Percentiles rank a stretch among this genome's conserved stretches.
phyloP scores from a whole-genome alignment of 345 rosid species.

The Bretschneidera sinensis region DNA sequence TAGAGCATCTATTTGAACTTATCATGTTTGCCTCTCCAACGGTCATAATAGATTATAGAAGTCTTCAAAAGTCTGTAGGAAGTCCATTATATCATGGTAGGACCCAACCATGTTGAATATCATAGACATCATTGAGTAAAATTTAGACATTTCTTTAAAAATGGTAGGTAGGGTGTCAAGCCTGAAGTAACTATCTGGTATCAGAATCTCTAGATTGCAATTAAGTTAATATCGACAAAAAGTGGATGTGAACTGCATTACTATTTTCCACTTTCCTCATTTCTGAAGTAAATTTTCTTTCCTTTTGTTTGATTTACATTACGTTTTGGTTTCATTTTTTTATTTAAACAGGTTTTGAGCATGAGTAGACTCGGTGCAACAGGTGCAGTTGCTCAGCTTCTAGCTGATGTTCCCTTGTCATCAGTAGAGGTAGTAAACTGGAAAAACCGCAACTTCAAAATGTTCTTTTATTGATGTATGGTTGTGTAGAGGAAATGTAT shows the following conservation, averaged over 20 bases:
- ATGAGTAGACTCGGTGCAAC: constrained; percentile 75
- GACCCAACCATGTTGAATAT: constrained; percentile 27
- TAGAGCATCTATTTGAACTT: background rate
- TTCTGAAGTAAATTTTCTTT: background rate
- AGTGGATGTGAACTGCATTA: constrained; percentile 11
- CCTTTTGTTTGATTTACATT: background rate
- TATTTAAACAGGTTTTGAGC: constrained; percentile 50
- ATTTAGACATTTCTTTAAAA: constrained; percentile 19
- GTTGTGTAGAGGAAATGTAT: background rate
- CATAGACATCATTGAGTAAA: constrained; percentile 16
- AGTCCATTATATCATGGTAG: constrained; percentile 24
- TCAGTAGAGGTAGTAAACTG: constrained; percentile 45
- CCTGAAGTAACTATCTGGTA: constrained; percentile 21
- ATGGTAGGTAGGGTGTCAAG: constrained; percentile 27
- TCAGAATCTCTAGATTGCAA: constrained; percentile 16
- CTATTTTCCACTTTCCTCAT: background rate
- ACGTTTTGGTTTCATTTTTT: constrained; percentile 5
- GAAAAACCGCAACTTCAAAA: background rate
- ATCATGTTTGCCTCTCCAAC: background rate
- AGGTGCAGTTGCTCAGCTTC: constrained; percentile 72
- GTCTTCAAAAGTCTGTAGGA: constrained; percentile 7
- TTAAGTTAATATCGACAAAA: constrained; percentile 12
- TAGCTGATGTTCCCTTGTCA: constrained; percentile 58
- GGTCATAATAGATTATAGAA: background rate
- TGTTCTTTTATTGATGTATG: background rate